A percentile compares a stretch with the other conserved stretches of the same genome.
phyloP scores from a whole-genome alignment of 1,284 basidiomycete species.

The Ganoderma resinaceum region DNA sequence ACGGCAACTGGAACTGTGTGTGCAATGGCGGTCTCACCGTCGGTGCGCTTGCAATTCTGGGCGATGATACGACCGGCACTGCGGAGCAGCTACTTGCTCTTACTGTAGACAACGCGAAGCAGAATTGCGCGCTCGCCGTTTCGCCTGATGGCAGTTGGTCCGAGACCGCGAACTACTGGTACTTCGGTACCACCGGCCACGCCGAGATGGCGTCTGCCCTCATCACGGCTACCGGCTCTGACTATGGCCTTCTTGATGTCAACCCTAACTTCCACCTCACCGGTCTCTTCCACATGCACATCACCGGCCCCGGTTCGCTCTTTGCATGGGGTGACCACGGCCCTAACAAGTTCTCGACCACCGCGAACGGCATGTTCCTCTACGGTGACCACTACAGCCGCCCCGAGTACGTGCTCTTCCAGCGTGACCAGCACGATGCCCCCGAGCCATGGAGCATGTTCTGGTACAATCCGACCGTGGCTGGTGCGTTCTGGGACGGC shows the following conservation, averaged over 20 bases:
- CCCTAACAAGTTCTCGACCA: constrained; percentile 93
- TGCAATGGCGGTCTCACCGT: constrained; percentile 93
- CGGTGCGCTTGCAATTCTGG: constrained; percentile 89
- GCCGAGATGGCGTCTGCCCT: constrained; percentile 93
- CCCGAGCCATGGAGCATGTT: constrained; percentile 95
- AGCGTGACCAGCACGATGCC: constrained; percentile 91
- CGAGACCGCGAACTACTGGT: constrained; percentile 97
- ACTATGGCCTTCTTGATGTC: constrained; percentile 74
- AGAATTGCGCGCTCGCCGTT: constrained; percentile 77
- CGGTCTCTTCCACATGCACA: constrained; percentile 92
- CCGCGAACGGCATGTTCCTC: constrained; percentile 79
- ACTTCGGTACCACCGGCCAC: constrained; percentile 92
- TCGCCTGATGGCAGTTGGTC: constrained; percentile 90
- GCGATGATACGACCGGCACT: constrained; percentile 81
- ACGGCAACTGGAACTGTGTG: constrained; percentile 98
- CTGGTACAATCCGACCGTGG: constrained; percentile 90
- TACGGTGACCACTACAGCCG: constrained; percentile 73
- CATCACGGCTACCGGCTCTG: constrained; percentile 85
- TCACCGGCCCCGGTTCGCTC: constrained; percentile 82
- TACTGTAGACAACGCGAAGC: constrained; percentile 78
- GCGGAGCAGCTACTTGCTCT: constrained; percentile 73
- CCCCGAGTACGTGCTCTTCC: constrained; percentile 86
- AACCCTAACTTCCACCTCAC: constrained; percentile 82
- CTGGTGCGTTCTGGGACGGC: constrained; percentile 93
- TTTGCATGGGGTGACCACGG: constrained; percentile 96